Evolutionary conservation across 192 early-diverging fungal species (phyloP).

Genomic region (Diversispora epigaea): DNA sequence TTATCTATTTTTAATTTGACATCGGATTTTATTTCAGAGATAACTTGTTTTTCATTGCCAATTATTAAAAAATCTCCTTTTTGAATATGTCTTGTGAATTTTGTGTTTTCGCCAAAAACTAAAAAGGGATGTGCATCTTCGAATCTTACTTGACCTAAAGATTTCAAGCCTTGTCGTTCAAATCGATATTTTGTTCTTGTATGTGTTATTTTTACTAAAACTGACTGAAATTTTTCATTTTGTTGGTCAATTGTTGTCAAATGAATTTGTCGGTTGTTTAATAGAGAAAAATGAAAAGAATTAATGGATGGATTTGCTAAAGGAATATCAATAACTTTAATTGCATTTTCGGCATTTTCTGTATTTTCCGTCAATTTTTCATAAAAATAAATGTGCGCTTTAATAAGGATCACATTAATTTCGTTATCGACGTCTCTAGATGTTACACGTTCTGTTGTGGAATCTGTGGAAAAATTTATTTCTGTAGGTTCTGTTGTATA

Average conservation of each 20-base stretch:
- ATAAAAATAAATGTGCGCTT: conserved; percentile 3
- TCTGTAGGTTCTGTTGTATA: too few relatives aligned
- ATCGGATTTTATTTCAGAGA: conserved; percentile 14
- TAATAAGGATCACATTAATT: neutral
- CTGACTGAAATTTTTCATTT: neutral
- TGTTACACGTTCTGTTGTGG: too few relatives aligned
- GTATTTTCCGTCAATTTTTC: neutral
- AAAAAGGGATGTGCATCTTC: too few relatives aligned
- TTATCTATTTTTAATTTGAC: neutral
- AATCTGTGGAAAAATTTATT: too few relatives aligned
- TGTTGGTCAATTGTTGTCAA: neutral
- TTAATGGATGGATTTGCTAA: neutral
- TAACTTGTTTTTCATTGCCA: neutral
- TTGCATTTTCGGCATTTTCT: neutral
- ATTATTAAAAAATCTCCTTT: conserved; percentile 14
- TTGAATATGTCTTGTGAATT: neutral
- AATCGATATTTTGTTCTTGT: conserved; percentile 21
- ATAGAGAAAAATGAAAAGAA: conserved; percentile 4
- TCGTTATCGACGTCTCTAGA: neutral
- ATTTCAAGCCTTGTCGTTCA: neutral
- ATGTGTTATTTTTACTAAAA: conserved; percentile 14
- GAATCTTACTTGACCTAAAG: too few relatives aligned
- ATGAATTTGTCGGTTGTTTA: conserved; percentile 19
- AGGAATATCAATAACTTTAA: conserved; percentile 1
- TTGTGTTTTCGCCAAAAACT: conserved; percentile 1